These are phyloP conservation scores for Gamsiella multidivaricata DNA, from an alignment of 192 early-diverging fungal genomes.

Conservation along the genomic window DNA sequence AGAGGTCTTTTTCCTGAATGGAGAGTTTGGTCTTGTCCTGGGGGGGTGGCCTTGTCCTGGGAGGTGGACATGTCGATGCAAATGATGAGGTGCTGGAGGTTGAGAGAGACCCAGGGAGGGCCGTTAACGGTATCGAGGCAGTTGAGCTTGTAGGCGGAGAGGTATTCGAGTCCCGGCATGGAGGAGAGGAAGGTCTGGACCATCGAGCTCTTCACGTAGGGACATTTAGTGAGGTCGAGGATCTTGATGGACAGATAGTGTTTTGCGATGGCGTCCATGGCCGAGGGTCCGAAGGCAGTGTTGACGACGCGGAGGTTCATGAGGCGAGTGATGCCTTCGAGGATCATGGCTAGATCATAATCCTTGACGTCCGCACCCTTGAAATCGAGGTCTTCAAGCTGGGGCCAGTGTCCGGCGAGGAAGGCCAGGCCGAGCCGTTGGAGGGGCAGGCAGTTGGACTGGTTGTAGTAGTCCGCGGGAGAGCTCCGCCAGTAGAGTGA, in stretches of 20 bases:
- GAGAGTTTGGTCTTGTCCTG: too few relatives aligned
- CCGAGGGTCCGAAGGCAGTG: not conserved
- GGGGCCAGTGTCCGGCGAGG: not conserved
- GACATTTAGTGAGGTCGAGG: not conserved
- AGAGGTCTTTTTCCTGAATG: not conserved
- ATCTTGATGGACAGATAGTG: not conserved
- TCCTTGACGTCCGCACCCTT: not conserved
- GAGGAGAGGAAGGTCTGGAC: conserved; percentile 9
- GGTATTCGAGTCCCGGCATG: not conserved
- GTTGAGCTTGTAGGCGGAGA: not conserved
- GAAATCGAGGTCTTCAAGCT: not conserved
- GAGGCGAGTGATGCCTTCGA: not conserved
- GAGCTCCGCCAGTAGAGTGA: not conserved
- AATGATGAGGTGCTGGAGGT: not conserved
- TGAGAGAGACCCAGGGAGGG: not conserved
- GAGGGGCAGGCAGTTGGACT: too few relatives aligned
- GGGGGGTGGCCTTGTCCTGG: not conserved
- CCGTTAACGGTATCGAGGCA: conserved; percentile 9
- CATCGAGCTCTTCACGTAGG: not conserved
- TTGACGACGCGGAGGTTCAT: not conserved
- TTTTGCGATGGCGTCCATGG: not conserved
- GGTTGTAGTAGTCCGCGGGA: too few relatives aligned
- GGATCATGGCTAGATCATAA: not conserved
- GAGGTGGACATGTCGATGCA: conserved; percentile 18
- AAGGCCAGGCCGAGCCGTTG: not conserved